Evolutionary conservation across 176 grass and related monocot genomes (phyloP), one percentile per base, ranked within the genome.

Genomic region (Cymbopogon citratus): DNA sequence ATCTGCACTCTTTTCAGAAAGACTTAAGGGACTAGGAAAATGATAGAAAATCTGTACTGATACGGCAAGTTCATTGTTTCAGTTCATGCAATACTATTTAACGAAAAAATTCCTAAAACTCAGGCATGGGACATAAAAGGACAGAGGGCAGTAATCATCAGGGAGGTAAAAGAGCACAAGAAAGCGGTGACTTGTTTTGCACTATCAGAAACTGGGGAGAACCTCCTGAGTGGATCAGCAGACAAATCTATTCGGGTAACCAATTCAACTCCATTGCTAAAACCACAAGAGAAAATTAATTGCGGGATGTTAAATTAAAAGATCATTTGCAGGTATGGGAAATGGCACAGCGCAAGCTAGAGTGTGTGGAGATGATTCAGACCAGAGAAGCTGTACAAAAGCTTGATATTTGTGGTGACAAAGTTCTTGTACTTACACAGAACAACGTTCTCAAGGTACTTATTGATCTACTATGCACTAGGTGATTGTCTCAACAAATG

Each of bases 71-170:
- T 84, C n/a, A 28, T 41, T 7, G 0, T 16, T 66, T 52, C 12
- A 73, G 52, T 67, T 86, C 57, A 41, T 80, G 76, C 23, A n/a
- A n/a, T n/a, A n/a, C n/a, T n/a, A n/a, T n/a, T n/a, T n/a, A n/a
- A n/a, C n/a, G n/a, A n/a, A n/a, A n/a, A n/a, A n/a, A n/a, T n/a
- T n/a, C n/a, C n/a, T n/a, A n/a, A n/a, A n/a, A n/a, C n/a, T n/a
- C n/a, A 99, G 96, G 92, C 93, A 76, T 99, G 92, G 96, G 96
- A 99, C 75, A 99, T 99, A 74, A 95, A 86, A 81, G 87, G 88
- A 28, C 87, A 95, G 84, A 95, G 89, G 78, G 85, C 91, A 29
- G 63, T 90, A 87, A 88, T 99, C 27, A 87, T 89, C 77, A 87
- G 85, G 77, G 96, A 99, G 77, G 85, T 90, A 69, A 91, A 86